Conservation (phyloP, 768 basidiomycete species). For the Russula lepida region DNA sequence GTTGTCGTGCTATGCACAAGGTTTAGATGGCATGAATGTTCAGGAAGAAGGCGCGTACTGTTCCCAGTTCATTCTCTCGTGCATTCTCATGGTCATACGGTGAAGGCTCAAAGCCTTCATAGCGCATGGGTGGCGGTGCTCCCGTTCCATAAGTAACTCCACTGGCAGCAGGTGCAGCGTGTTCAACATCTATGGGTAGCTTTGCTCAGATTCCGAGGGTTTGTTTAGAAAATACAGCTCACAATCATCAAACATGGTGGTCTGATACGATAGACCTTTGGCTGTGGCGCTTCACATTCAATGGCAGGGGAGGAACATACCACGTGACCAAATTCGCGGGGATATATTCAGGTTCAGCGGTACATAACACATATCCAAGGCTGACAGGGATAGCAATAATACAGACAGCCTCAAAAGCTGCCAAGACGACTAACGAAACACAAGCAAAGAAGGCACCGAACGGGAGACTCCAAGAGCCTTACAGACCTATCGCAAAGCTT, state of each 20-base stretch:
- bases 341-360: too few species aligned
- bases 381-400: conserved; percentile 8
- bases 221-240: conserved; percentile 17
- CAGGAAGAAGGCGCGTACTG: conserved; percentile 5
- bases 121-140: conserved; percentile 54
- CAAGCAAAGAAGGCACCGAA: background rate
- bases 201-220: conserved; percentile 3
- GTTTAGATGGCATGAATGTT: conserved; percentile 8
- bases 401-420: background rate
- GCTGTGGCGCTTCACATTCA: too few species aligned
- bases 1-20: conserved; percentile 27
- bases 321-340: background rate
- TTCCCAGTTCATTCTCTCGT: conserved; percentile 33
- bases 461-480: background rate
- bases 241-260: conserved; percentile 37
- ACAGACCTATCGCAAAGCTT: background rate
- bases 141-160: conserved; percentile 29
- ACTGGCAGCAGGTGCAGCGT: conserved; percentile 48
- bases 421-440: conserved; percentile 13
- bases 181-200: conserved; percentile 67
- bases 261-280: too few species aligned
- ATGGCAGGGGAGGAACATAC: too few species aligned
- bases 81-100: conserved; percentile 47
- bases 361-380: background rate
- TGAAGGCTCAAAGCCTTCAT: conserved; percentile 83